A percentile compares a stretch with the other conserved stretches of the same genome.
Evolutionary conservation across 495 filamentous ascomycete genomes (phyloP).

Genomic region (Penicillium nucicola): DNA sequence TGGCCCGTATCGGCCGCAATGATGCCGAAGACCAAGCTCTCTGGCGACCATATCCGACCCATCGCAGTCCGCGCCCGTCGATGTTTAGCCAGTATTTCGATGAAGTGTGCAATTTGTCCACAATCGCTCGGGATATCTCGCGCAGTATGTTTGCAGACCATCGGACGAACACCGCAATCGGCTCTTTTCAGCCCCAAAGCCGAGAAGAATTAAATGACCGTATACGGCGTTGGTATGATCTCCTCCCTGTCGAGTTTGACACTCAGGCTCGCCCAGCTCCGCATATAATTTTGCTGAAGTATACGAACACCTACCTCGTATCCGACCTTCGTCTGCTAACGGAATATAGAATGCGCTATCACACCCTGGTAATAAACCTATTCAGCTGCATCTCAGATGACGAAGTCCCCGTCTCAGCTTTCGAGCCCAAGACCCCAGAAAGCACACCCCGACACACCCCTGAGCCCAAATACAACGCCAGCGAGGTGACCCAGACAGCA

Average conservation of each 20-base stretch:
- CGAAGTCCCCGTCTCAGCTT: constrained; percentile 8
- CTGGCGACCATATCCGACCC: constrained; percentile 42
- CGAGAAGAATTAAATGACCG: constrained; percentile 33
- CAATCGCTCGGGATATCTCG: constrained; percentile 43
- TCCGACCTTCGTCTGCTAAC: neutral
- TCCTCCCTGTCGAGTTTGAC: constrained; percentile 31
- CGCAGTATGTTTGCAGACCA: constrained; percentile 32
- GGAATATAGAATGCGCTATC: constrained; percentile 38
- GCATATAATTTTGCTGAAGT: constrained; percentile 40
- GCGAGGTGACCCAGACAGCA: constrained; percentile 21
- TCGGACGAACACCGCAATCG: neutral
- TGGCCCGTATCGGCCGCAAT: constrained; percentile 20
- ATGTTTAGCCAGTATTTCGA: constrained; percentile 38
- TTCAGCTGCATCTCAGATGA: constrained; percentile 31
- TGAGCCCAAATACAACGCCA: constrained; percentile 21
- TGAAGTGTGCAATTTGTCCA: constrained; percentile 37
- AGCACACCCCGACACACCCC: constrained; percentile 27
- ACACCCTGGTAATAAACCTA: constrained; percentile 37
- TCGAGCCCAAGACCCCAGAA: constrained; percentile 32
- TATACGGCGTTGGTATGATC: constrained; percentile 32
- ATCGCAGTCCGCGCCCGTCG: constrained; percentile 28
- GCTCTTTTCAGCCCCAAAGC: constrained; percentile 16
- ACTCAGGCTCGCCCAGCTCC: constrained; percentile 26
- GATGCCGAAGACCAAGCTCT: constrained; percentile 12
- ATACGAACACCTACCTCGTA: neutral